Evolutionary conservation across 2,329 filamentous ascomycete species (phyloP).

Genomic region (Apiospora rasikravindrae): DNA sequence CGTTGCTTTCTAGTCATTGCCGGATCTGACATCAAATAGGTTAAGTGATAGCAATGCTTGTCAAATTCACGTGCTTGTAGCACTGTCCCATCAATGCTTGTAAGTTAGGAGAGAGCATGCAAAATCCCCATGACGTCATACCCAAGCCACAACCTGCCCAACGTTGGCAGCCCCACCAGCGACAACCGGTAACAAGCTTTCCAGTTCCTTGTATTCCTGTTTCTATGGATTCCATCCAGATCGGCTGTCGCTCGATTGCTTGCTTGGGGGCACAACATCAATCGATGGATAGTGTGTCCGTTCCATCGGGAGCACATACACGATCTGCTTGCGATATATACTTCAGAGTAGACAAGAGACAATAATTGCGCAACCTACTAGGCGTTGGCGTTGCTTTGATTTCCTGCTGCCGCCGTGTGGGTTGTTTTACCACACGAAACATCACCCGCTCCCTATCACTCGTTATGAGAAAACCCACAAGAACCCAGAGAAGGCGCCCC

Average conservation of each 20-base stretch:
- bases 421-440: background rate
- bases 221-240: background rate
- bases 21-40: too few relatives aligned
- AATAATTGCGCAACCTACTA: background rate
- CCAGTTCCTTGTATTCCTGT: background rate
- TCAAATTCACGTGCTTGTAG: too few relatives aligned
- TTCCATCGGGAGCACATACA: background rate
- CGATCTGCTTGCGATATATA: too few relatives aligned
- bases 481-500: background rate
- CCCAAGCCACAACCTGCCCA: background rate
- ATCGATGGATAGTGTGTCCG: background rate
- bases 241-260: background rate
- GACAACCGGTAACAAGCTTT: constrained; percentile 5
- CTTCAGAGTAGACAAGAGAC: background rate
- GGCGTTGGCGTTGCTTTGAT: background rate
- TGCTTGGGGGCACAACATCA: background rate
- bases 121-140: background rate
- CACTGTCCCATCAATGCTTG: too few relatives aligned
- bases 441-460: background rate
- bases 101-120: background rate
- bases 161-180: background rate
- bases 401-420: background rate
- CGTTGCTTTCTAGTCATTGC: background rate
- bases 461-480: background rate
- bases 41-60: too few relatives aligned